These are phyloP conservation scores for Hsuehochloa calcarea DNA, from an alignment of 176 grass and related monocot genomes.

Conservation along the genomic window DNA sequence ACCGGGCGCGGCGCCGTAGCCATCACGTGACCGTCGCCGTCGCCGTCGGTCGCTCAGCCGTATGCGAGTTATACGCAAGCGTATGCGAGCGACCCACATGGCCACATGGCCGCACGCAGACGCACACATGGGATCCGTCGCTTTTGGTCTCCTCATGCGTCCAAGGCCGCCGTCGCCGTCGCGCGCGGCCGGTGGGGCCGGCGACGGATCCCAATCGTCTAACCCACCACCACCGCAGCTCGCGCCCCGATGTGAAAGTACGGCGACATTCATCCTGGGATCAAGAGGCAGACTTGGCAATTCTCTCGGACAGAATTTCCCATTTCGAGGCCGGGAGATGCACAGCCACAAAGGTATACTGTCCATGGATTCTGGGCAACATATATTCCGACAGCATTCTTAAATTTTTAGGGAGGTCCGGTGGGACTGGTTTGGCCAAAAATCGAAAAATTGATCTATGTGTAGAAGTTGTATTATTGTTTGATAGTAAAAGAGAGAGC, in stretches of 20 bases:
- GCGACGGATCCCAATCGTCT: slow-evolving; percentile 18
- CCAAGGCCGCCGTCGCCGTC: slow-evolving; percentile 30
- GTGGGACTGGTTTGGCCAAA: too few species aligned
- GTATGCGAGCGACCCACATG: slow-evolving; percentile 15
- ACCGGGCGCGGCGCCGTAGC: neutral
- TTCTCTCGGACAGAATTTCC: neutral
- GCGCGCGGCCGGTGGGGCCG: neutral
- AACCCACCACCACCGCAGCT: slow-evolving; percentile 13
- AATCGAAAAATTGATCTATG: neutral
- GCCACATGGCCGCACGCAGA: slow-evolving; percentile 19
- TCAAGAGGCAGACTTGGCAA: neutral
- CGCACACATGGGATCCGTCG: slow-evolving; percentile 15
- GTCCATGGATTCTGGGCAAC: neutral
- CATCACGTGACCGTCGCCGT: slow-evolving; percentile 5
- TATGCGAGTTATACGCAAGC: slow-evolving; percentile 26
- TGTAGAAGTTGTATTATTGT: neutral
- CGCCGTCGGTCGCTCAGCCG: slow-evolving; percentile 10
- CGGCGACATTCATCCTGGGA: slow-evolving; percentile 24
- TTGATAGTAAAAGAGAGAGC: neutral
- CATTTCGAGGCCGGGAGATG: neutral
- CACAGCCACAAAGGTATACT: neutral
- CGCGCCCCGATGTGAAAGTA: neutral
- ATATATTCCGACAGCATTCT: neutral
- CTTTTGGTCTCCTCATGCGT: neutral
- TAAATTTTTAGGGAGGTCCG: too few species aligned